Evolutionary conservation across 352 stramenopile genomes (phyloP), one percentile per base, ranked within the genome.

Genomic region (Phytophthora citricola): DNA sequence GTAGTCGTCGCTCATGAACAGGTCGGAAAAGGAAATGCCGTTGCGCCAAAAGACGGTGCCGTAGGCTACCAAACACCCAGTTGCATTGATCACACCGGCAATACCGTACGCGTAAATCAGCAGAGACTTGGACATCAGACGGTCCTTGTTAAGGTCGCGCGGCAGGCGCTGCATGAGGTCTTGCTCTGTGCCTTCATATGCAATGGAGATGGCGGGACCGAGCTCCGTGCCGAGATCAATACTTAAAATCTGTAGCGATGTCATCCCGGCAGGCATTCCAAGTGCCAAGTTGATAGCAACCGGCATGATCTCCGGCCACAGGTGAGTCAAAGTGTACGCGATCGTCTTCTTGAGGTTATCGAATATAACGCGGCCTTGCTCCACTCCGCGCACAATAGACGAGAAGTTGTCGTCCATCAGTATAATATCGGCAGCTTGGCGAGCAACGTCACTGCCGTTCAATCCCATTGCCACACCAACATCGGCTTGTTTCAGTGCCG

Each of bases 401-500:
- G 92, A 92, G 66, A 98, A 98, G 63, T 97, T 97, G 71, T 99
- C 96, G 76, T 99, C 94, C 78, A 98, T 89, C 44, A 98, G 82
- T 43, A 98, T 93, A 65, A 98, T 98, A 66, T 98, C 96, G 32
- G 89, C 93, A 8, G 95, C 96, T 61, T 98, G 45, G 0, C 59
- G 58, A 39, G 95, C 92, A 2, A 99, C 97, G 51, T 98, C 93
- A 32, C 92, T 98, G 57, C 97, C 97, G 65, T 92, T 96, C 53
- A 93, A 90, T 24, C 96, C 97, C 97, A 99, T 99, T 2, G 97
- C 95, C 49, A 99, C 90, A 69, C 97, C 96, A 49, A 99, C 97
- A 69, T 99, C 93, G 0, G 95, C 96, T 36, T 89, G 71, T 59
- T 89, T 89, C 15, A 90, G 50, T 4, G 81, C 79, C 9, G 79